Conservation (phyloP, 2,329 filamentous ascomycete genomes). For the Septoria petroselini region DNA sequence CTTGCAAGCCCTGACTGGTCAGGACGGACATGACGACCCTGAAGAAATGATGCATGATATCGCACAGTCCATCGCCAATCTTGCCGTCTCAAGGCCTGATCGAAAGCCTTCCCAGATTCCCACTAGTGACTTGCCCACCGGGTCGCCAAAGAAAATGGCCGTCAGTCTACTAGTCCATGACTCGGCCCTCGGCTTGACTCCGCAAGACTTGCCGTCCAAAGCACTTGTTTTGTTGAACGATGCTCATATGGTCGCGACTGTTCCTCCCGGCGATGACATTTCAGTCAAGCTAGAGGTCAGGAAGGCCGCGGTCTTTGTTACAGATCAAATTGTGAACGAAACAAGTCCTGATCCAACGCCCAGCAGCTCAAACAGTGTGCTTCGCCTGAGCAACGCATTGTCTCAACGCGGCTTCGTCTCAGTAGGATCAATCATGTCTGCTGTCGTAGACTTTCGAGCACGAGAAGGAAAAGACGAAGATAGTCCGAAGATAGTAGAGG, state of each 20-base stretch:
- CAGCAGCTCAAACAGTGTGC: constrained; percentile 22
- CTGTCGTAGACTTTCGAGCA: constrained; percentile 64
- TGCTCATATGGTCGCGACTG: constrained; percentile 64
- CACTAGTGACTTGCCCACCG: constrained; percentile 28
- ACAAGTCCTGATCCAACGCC: constrained; percentile 29
- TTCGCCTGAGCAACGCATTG: constrained; percentile 45
- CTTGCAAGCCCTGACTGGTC: constrained; percentile 72
- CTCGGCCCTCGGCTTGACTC: constrained; percentile 81
- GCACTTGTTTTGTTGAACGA: constrained; percentile 75
- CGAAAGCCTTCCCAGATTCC: constrained; percentile 35
- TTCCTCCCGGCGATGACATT: constrained; percentile 64
- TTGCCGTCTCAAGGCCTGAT: constrained; percentile 58
- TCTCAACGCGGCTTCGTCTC: constrained; percentile 73
- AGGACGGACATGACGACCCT: constrained; percentile 43
- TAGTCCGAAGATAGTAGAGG: constrained; percentile 65
- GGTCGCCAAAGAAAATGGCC: constrained; percentile 47
- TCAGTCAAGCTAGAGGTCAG: constrained; percentile 65
- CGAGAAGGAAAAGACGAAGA: constrained; percentile 55
- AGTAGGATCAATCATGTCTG: constrained; percentile 81
- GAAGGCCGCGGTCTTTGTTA: constrained; percentile 78
- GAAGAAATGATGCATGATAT: constrained; percentile 69
- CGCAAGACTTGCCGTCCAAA: constrained; percentile 70
- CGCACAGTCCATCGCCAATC: constrained; percentile 65
- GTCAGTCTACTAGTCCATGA: constrained; percentile 75
- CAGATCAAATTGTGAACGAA: constrained; percentile 64